Conservation (phyloP, 257 asterid species). For the Jacaranda copaia region DNA sequence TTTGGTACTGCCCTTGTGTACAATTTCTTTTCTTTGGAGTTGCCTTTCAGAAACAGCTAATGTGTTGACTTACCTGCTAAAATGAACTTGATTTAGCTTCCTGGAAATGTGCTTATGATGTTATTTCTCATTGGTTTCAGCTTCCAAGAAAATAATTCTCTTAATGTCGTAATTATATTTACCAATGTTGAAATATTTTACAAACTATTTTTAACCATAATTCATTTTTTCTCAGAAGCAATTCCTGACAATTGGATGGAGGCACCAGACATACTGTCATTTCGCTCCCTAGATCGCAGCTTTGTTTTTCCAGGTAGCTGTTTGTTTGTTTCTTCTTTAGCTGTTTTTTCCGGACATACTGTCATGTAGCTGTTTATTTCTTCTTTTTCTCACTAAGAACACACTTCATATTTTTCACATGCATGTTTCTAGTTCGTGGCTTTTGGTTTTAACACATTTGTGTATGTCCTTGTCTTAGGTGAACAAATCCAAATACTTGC, state of each 20-base stretch:
- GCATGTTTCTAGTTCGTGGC: neutral
- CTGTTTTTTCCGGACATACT: no score
- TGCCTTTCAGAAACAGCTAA: neutral
- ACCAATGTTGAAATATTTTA: conserved; percentile 7
- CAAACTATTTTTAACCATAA: conserved; percentile 34
- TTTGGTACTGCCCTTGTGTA: neutral
- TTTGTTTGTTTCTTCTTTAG: conserved; percentile 22
- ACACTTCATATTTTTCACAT: neutral
- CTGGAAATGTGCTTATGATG: conserved; percentile 6
- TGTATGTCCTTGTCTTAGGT: conserved; percentile 39
- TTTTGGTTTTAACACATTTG: conserved; percentile 14
- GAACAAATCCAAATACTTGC: conserved; percentile 60
- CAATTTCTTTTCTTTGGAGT: neutral
- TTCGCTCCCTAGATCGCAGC: conserved; percentile 55
- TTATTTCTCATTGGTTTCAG: conserved; percentile 5
- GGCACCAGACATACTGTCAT: conserved; percentile 56
- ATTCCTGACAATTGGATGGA: conserved; percentile 63
- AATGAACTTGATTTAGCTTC: neutral
- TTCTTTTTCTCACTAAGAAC: neutral
- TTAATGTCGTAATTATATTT: conserved; percentile 19
- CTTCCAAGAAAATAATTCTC: neutral
- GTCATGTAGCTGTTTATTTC: conserved; percentile 44
- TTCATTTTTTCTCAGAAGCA: conserved; percentile 49
- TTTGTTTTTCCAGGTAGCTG: conserved; percentile 66
- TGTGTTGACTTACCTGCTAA: neutral